Evolutionary conservation across 1,139 yeast genomes (phyloP).

Genomic region (Ashbya aceris): DNA sequence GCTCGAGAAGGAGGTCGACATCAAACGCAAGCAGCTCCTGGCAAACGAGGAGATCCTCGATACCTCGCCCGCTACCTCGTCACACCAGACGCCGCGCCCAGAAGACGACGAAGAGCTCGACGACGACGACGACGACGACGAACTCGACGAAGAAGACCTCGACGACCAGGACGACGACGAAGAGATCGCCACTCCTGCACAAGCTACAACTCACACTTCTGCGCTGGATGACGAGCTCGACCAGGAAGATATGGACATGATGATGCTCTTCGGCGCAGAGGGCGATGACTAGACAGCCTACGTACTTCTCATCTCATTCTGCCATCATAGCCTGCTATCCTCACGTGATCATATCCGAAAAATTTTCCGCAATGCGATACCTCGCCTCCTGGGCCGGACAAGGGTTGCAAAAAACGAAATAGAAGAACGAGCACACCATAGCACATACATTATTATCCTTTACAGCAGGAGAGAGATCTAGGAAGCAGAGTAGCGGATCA

Average conservation of each 20-base stretch:
- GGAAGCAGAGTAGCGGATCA: too few species aligned
- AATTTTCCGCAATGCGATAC: too few species aligned
- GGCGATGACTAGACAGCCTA: conserved; percentile 21
- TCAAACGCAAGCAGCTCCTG: conserved; percentile 63
- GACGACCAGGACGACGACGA: conserved; percentile 27
- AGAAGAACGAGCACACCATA: neutral
- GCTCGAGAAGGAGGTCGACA: conserved; percentile 72
- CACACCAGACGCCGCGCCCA: conserved; percentile 16
- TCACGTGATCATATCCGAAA: too few species aligned
- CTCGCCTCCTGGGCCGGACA: neutral
- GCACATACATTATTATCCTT: neutral
- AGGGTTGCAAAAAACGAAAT: conserved; percentile 1
- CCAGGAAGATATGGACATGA: conserved; percentile 31
- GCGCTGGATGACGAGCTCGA: conserved; percentile 18
- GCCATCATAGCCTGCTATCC: too few species aligned
- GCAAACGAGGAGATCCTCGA: conserved; percentile 30
- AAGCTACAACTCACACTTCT: neutral
- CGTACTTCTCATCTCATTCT: neutral
- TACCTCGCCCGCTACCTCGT: conserved; percentile 19
- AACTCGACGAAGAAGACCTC: conserved; percentile 28
- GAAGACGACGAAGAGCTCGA: conserved; percentile 30
- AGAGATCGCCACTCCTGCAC: conserved; percentile 22
- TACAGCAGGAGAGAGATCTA: conserved; percentile 1
- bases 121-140: conserved; percentile 25
- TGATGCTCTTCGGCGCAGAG: conserved; percentile 31